Percentiles rank a stretch among this genome's conserved stretches.
Evolutionary conservation across 2,329 filamentous ascomycete species (phyloP).

Genomic region (Fusarium sarcochroum): DNA sequence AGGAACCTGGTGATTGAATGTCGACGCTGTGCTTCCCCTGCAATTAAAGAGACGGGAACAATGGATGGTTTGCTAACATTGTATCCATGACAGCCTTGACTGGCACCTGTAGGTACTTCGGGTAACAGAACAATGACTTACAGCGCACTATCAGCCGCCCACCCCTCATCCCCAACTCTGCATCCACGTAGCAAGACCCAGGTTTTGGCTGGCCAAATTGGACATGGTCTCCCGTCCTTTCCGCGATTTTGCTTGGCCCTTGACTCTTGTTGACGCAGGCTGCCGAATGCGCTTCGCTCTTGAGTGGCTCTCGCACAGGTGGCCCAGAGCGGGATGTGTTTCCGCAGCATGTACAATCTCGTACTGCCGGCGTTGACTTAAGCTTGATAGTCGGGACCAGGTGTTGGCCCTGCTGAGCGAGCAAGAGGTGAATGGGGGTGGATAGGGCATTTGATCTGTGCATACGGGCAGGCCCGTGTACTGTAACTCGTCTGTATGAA

Average conservation of each 20-base stretch:
- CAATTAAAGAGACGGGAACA: conserved; percentile 5
- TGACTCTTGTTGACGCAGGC: conserved; percentile 16
- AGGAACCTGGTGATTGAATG: neutral
- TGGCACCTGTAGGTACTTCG: neutral
- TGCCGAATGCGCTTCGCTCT: conserved; percentile 14
- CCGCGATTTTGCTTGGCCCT: conserved; percentile 11
- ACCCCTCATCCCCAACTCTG: neutral
- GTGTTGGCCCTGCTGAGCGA: neutral
- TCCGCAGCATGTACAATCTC: neutral
- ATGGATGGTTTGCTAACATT: neutral
- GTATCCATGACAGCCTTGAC: neutral
- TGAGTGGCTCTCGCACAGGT: conserved; percentile 31
- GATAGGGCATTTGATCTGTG: neutral
- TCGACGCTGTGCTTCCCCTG: conserved; percentile 2
- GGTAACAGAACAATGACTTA: conserved; percentile 3
- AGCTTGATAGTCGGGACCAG: conserved; percentile 10
- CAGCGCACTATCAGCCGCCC: conserved; percentile 7
- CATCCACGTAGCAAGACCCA: neutral
- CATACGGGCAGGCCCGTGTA: neutral
- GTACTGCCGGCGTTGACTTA: conserved; percentile 2
- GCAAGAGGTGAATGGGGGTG: neutral
- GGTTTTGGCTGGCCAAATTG: neutral
- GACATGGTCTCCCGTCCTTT: conserved; percentile 9
- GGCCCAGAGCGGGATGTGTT: conserved; percentile 16
- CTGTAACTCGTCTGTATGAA: too few relatives aligned